Conservation (phyloP, 306 rosid genomes). For the Medicago lupulina region DNA sequence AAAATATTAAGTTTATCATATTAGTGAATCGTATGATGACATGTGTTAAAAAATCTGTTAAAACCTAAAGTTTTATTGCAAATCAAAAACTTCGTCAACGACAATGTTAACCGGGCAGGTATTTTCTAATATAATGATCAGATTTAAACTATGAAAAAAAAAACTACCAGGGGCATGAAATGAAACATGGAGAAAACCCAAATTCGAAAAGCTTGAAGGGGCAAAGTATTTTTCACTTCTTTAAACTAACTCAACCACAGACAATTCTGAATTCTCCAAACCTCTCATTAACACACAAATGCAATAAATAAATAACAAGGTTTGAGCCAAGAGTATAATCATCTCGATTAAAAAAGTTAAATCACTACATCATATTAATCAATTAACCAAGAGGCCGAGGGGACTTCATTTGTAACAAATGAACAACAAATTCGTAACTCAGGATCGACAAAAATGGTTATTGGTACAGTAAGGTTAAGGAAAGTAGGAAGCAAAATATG, state of each 20-base stretch:
- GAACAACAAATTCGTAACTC: neutral
- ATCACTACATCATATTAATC: neutral
- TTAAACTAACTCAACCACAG: neutral
- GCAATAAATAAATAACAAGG: neutral
- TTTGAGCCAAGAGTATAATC: neutral
- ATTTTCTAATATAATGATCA: neutral
- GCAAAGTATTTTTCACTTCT: neutral
- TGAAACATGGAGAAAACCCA: neutral
- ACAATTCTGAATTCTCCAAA: neutral
- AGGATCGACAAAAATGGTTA: neutral
- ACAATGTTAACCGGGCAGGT: neutral
- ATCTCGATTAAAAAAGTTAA: neutral
- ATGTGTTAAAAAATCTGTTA: neutral
- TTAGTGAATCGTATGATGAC: conserved; percentile 19
- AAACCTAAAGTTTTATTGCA: conserved; percentile 26
- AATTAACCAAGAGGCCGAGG: neutral
- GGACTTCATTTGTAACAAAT: neutral
- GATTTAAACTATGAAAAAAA: too few relatives aligned
- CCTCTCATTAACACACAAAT: neutral
- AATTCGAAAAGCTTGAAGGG: neutral
- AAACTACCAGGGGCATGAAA: neutral
- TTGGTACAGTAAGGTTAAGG: neutral
- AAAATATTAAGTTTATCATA: neutral
- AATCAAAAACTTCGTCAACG: neutral
- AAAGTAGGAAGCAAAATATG: too few relatives aligned